Percentiles rank a stretch among this genome's conserved stretches.
These are phyloP conservation scores for Vachellia collinsii DNA, from an alignment of 306 rosid genomes.

Conservation along the genomic window DNA sequence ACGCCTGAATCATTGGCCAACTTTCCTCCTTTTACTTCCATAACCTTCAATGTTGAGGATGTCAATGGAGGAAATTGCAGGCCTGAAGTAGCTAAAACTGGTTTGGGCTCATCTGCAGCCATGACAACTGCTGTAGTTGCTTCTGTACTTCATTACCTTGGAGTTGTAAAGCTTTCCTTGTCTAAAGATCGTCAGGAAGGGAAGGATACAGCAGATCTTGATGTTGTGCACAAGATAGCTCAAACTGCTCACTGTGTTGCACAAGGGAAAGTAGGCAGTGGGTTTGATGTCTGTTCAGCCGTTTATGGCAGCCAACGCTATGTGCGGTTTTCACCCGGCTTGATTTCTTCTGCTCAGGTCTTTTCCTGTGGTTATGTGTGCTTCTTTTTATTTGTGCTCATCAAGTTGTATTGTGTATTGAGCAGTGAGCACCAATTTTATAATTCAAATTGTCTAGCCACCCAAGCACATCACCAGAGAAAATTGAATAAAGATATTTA, in stretches of 20 bases:
- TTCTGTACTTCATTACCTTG: slow-evolving; percentile 89
- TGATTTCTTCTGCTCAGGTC: slow-evolving; percentile 89
- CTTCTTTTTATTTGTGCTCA: background rate
- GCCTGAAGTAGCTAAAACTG: slow-evolving; percentile 99
- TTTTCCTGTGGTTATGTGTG: background rate
- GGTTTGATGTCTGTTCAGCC: slow-evolving; percentile 97
- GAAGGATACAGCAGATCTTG: slow-evolving; percentile 59
- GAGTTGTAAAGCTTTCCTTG: slow-evolving; percentile 67
- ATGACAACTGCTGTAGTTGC: slow-evolving; percentile 98
- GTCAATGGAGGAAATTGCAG: slow-evolving; percentile 61
- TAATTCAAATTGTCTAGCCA: background rate
- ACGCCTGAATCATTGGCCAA: slow-evolving; percentile 81
- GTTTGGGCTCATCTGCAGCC: slow-evolving; percentile 97
- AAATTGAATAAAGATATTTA: slow-evolving; percentile 2
- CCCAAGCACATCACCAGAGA: background rate
- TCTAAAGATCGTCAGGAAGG: slow-evolving; percentile 46
- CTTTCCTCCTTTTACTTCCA: slow-evolving; percentile 82
- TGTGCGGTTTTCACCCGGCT: slow-evolving; percentile 94
- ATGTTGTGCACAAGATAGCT: slow-evolving; percentile 84
- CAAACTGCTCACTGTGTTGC: slow-evolving; percentile 97
- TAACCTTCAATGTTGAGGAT: slow-evolving; percentile 76
- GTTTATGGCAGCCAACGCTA: slow-evolving; percentile 99
- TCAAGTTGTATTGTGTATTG: slow-evolving; percentile 6
- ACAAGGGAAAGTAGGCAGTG: slow-evolving; percentile 98
- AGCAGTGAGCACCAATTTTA: slow-evolving; percentile 31